Evolutionary conservation across 371 early-diverging fungal genomes (phyloP), one percentile per base, ranked within the genome.

Genomic region (Actinomortierella wolfii): DNA sequence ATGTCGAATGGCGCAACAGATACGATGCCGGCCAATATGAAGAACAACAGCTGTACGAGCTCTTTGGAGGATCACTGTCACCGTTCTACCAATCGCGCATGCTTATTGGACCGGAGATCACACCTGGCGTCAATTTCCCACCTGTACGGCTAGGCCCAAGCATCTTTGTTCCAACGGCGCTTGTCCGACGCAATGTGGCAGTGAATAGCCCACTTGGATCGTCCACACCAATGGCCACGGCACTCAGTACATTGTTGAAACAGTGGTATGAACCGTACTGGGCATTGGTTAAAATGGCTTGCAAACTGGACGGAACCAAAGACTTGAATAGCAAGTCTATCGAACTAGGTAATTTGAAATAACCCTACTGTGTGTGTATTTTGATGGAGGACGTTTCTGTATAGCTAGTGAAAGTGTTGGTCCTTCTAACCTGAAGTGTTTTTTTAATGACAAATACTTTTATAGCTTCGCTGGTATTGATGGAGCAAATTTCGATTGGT

Each of bases 301-400:
- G 74, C 60, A 59, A 42, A 18, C 53, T 73, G 18, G 74, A 66
- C 40, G 67, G 59, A 11, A 59, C 50, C 17, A 29, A 39, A 2
- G 56, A 59, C 13, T 39, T 57, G 21, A 45, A 41, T n/a, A 40
- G 23, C 45, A 62, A 67, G 23, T 40, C 63, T 1, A 63, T 63
- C 21, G 74, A 73, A 40, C 64, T 67, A 24, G 67, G 74, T 67
- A 67, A 59, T 62, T 18, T n/a, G n/a, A n/a, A n/a, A n/a, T n/a
- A n/a, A n/a, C n/a, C n/a, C n/a, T n/a, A n/a, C n/a, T n/a, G n/a
- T n/a, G n/a, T n/a, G n/a, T n/a, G n/a, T n/a, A n/a, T n/a, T n/a
- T n/a, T n/a, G 34, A 24, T 43, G 2, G 2, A 25, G 1, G 23
- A 3, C 3, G 29, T 21, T 28, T 17, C 20, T 34, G 18, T 42